Evolutionary conservation across 2,329 filamentous ascomycete genomes (phyloP).

Genomic region (Thelonectria blattea): DNA sequence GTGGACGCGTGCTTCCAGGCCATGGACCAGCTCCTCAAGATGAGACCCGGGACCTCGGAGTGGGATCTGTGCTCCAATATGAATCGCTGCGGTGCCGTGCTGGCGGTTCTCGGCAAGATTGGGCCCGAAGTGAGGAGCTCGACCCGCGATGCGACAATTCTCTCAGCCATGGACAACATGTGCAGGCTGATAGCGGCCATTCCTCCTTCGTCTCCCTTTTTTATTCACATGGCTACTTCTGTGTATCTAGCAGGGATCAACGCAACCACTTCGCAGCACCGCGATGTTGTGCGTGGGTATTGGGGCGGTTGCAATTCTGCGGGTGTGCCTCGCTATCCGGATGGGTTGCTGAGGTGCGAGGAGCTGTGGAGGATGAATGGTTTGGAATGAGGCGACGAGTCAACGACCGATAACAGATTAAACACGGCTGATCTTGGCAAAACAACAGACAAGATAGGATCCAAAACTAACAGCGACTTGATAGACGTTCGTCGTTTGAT

Average conservation of each 20-base stretch:
- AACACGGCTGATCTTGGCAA: not conserved
- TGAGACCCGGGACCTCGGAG: constrained; percentile 26
- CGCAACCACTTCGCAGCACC: constrained; percentile 41
- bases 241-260: constrained; percentile 47
- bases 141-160: constrained; percentile 26
- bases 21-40: constrained; percentile 37
- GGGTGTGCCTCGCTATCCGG: constrained; percentile 46
- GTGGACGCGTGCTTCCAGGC: constrained; percentile 31
- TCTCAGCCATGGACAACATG: constrained; percentile 42
- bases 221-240: constrained; percentile 47
- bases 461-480: not conserved
- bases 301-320: constrained; percentile 47
- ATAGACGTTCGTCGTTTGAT: not conserved
- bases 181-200: constrained; percentile 44
- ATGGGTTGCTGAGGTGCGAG: constrained; percentile 41
- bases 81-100: constrained; percentile 44
- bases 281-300: constrained; percentile 44
- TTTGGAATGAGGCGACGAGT: constrained; percentile 12
- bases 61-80: constrained; percentile 38
- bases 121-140: not conserved
- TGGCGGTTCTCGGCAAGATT: constrained; percentile 38
- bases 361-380: constrained; percentile 40
- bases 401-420: not conserved
- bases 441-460: not conserved
- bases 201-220: constrained; percentile 44